Evolutionary conservation across 768 basidiomycete genomes (phyloP), one percentile per base, ranked within the genome.

Genomic region (Inosperma sp.): DNA sequence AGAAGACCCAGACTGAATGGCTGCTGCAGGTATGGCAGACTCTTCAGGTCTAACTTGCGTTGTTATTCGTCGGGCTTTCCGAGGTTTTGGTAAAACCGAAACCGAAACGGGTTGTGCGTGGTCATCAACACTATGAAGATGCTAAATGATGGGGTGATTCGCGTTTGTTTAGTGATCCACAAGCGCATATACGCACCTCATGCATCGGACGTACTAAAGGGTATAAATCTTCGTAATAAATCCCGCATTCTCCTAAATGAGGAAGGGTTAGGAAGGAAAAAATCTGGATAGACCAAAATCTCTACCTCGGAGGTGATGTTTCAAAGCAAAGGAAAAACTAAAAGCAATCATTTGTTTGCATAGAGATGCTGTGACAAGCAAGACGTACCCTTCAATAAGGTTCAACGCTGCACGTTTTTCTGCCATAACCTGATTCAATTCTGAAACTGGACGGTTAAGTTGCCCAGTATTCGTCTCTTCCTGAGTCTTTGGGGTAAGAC

Each of bases 191-290:
- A 56, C 71, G 40, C 51, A 81, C 79, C 21, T 77, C 69, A 58
- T 83, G 83, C 13, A 84, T 68, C 1, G 82, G 80, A 21, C 71
- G 68, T 33, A 83, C 70, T 3, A 82, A 67, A 33, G 72, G 73
- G 55, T 82, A 84, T 2, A 85, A 66, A 56, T 84, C 83, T 53
- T 81, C 76, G 55, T 80, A 83, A 53, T 80, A 81, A 25, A 82
- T 79, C 0, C 81, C 81, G 9, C 74, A 64, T 63, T 83, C 83
- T 1, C 79, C 79, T 79, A 50, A 41, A 19, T 27, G 12, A 48
- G 12, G 10, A 16, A 2, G 12, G 5, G 5, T 21, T 16, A 48
- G 10, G 16, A 21, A 46, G 10, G 39, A 12, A 25, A 44, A 3
- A 49, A 33, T 12, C 9, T 7, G 44, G 9, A 16, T 27, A 16